phyloP scores from a whole-genome alignment of 1,284 basidiomycete genomes.

The Sporisorium reilianum region DNA sequence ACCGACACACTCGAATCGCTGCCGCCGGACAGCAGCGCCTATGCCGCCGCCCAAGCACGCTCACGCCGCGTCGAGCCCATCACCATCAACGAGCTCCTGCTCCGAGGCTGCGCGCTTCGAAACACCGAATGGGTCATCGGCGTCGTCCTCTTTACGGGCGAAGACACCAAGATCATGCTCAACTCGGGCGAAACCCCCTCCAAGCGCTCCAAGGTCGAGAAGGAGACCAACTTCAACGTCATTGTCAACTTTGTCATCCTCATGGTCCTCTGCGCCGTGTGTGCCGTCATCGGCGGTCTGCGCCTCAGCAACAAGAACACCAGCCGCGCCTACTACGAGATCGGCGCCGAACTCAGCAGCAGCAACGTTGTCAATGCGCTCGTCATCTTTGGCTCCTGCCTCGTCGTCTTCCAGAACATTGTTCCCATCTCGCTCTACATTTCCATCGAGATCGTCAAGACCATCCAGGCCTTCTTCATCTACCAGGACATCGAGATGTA shows the following conservation, averaged over 20 bases:
- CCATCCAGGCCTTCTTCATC: constrained; percentile 96
- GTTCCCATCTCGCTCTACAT: constrained; percentile 97
- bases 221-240: constrained; percentile 99
- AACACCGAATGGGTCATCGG: constrained; percentile 96
- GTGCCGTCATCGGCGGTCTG: constrained; percentile 80
- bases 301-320: constrained; percentile 77
- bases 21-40: constrained; percentile 50
- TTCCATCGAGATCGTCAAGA: constrained; percentile 97
- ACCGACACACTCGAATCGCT: constrained; percentile 32
- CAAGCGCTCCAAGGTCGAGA: constrained; percentile 95
- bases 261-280: constrained; percentile 80
- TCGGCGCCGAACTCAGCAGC: constrained; percentile 37
- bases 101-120: constrained; percentile 90
- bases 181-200: constrained; percentile 84
- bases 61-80: constrained; percentile 71
- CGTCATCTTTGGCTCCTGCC: constrained; percentile 79
- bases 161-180: constrained; percentile 97
- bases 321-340: constrained; percentile 78
- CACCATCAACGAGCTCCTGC: constrained; percentile 90
- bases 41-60: constrained; percentile 56
- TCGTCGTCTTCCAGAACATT: constrained; percentile 97
- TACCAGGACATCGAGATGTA: constrained; percentile 96
- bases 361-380: constrained; percentile 81
- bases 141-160: constrained; percentile 91
- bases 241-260: constrained; percentile 91